Conservation (phyloP, 2,329 filamentous ascomycete species). For the Fusarium proliferatum region DNA sequence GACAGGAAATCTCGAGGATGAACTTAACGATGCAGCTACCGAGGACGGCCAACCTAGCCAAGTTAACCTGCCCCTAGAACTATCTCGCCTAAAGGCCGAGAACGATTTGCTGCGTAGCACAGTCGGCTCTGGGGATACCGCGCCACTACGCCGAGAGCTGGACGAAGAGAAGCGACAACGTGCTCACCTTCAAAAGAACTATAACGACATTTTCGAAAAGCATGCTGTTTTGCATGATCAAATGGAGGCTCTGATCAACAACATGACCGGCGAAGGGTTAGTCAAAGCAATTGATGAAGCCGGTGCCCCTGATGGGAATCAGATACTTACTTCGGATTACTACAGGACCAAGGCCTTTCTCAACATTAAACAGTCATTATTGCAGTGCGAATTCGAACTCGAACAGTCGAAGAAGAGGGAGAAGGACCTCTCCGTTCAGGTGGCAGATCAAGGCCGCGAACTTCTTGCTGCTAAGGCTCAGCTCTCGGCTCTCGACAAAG, state of each 20-base stretch:
- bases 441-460: slow-evolving; percentile 66
- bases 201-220: slow-evolving; percentile 68
- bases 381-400: slow-evolving; percentile 59
- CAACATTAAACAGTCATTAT: slow-evolving; percentile 61
- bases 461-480: slow-evolving; percentile 64
- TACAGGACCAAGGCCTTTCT: slow-evolving; percentile 65
- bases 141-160: slow-evolving; percentile 65
- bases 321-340: slow-evolving; percentile 58
- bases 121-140: slow-evolving; percentile 65
- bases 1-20: slow-evolving; percentile 66
- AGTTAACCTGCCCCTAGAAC: slow-evolving; percentile 60
- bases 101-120: slow-evolving; percentile 68
- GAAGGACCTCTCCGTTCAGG: slow-evolving; percentile 59
- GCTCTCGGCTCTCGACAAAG: slow-evolving; percentile 65
- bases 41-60: slow-evolving; percentile 47
- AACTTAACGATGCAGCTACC: slow-evolving; percentile 63
- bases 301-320: slow-evolving; percentile 33
- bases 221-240: slow-evolving; percentile 68
- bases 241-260: slow-evolving; percentile 64
- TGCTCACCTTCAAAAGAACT: slow-evolving; percentile 64
- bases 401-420: slow-evolving; percentile 57
- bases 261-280: slow-evolving; percentile 66
- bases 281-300: slow-evolving; percentile 54
- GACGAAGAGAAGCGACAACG: slow-evolving; percentile 64
- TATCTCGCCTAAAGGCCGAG: slow-evolving; percentile 70